Evolutionary conservation across 192 early-diverging fungal species (phyloP).

Genomic region (Coemansia interrupta): DNA sequence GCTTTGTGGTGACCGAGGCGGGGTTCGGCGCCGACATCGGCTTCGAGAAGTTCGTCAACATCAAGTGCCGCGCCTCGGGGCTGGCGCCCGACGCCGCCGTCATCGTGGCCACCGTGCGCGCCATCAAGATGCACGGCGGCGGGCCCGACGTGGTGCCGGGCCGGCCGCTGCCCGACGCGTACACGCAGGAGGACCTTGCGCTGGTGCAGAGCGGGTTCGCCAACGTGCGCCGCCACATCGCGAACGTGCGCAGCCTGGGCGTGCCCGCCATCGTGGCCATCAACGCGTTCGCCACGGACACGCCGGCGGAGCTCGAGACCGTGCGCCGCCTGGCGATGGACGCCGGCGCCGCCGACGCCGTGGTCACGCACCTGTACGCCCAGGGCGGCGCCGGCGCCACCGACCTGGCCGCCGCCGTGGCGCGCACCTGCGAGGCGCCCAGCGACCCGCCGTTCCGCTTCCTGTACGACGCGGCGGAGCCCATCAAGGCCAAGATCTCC

Average conservation of each 20-base stretch:
- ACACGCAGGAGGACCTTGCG: slow-evolving; percentile 83
- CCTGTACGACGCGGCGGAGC: slow-evolving; percentile 76
- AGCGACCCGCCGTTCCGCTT: slow-evolving; percentile 65
- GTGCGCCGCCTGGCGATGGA: slow-evolving; percentile 68
- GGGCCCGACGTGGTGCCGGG: slow-evolving; percentile 89
- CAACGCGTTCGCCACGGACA: slow-evolving; percentile 86
- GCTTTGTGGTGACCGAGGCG: slow-evolving; percentile 97
- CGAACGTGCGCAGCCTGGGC: slow-evolving; percentile 86
- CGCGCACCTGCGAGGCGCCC: slow-evolving; percentile 60
- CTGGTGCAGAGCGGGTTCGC: slow-evolving; percentile 77
- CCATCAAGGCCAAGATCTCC: slow-evolving; percentile 90
- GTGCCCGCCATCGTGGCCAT: slow-evolving; percentile 88
- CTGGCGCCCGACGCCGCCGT: slow-evolving; percentile 87
- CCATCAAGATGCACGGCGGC: slow-evolving; percentile 97
- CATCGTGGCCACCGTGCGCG: slow-evolving; percentile 89
- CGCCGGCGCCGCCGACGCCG: slow-evolving; percentile 85
- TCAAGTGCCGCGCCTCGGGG: slow-evolving; percentile 91
- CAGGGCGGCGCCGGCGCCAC: slow-evolving; percentile 86
- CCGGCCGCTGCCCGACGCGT: slow-evolving; percentile 85
- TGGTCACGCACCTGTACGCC: slow-evolving; percentile 92
- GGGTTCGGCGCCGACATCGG: slow-evolving; percentile 99
- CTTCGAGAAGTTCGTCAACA: slow-evolving; percentile 99
- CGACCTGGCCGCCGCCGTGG: slow-evolving; percentile 82
- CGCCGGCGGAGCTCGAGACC: slow-evolving; percentile 76
- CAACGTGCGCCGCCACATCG: slow-evolving; percentile 88